Conservation (phyloP, 139 green algal genomes). For the Coccomyxa sp. region DNA sequence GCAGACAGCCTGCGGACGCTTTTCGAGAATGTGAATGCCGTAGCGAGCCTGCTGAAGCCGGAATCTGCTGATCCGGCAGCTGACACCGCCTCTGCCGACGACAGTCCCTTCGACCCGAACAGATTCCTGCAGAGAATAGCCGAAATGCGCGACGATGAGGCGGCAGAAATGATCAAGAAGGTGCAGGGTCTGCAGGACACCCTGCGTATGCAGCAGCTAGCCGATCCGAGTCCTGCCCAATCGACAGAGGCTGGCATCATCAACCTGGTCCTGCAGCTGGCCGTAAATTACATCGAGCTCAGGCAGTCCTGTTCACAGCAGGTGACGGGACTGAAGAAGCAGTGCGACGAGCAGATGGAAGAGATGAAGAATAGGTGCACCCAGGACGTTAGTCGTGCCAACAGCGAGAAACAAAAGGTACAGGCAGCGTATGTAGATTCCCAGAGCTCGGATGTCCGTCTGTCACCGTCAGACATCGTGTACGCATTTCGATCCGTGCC, state of each 20-base stretch:
- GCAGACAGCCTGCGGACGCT: not conserved
- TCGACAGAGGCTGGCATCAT: not conserved
- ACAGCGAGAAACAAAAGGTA: not conserved
- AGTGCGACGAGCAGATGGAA: not conserved
- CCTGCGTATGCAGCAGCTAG: not conserved
- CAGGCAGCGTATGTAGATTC: not conserved
- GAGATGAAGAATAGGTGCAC: not conserved
- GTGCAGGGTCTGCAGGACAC: not conserved
- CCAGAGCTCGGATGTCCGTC: not conserved
- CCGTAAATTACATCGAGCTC: not conserved
- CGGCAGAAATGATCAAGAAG: not conserved
- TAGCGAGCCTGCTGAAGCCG: not conserved
- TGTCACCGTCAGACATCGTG: not conserved
- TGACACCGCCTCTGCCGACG: not conserved
- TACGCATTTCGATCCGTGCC: not conserved
- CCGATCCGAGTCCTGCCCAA: not conserved
- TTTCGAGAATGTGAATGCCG: not conserved
- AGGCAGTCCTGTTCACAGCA: not conserved
- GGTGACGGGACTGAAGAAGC: not conserved
- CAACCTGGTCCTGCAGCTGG: not conserved
- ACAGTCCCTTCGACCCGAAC: not conserved
- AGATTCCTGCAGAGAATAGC: constrained; percentile 1
- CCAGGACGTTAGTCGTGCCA: not conserved
- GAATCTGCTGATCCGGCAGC: not conserved
- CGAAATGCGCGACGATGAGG: not conserved